Percentiles rank a stretch among this genome's conserved stretches.
Conservation (phyloP, 2,329 filamentous ascomycete species). For the Blastomyces gilchristii region DNA sequence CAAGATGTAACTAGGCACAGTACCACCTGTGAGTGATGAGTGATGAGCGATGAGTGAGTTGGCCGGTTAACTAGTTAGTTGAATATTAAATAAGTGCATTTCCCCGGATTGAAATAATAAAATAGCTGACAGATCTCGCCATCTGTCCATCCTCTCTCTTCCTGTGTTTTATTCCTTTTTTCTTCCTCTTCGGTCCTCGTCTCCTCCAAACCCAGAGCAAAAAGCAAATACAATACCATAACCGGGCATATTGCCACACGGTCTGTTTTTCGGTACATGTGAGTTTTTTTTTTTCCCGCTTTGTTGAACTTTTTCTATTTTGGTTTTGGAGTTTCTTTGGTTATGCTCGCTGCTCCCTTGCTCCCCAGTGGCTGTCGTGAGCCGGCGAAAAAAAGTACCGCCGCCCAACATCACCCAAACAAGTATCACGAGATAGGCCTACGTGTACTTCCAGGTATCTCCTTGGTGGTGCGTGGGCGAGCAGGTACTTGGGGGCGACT, state of each 20-base stretch:
- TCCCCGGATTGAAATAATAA: background rate
- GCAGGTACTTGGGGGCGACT: background rate
- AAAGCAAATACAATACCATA: background rate
- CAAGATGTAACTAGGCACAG: background rate
- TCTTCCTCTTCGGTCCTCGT: background rate
- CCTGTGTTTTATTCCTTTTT: background rate
- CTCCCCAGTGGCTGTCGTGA: too few relatives aligned
- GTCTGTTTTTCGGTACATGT: background rate
- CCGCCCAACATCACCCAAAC: too few relatives aligned
- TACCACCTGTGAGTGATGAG: background rate
- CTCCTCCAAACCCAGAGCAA: background rate
- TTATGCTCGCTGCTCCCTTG: background rate
- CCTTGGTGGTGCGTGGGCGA: background rate
- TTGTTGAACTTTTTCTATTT: background rate
- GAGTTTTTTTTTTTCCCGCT: background rate
- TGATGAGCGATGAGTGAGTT: background rate
- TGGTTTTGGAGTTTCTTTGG: slow-evolving; percentile 3
- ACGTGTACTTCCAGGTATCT: background rate
- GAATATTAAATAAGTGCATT: background rate
- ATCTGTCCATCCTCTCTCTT: background rate
- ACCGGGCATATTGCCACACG: background rate
- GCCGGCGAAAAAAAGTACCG: too few relatives aligned
- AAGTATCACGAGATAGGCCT: background rate
- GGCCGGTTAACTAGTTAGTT: background rate
- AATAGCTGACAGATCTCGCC: slow-evolving; percentile 1